Conservation (phyloP, 2,329 filamentous ascomycete genomes). For the Erysiphe pisi region DNA sequence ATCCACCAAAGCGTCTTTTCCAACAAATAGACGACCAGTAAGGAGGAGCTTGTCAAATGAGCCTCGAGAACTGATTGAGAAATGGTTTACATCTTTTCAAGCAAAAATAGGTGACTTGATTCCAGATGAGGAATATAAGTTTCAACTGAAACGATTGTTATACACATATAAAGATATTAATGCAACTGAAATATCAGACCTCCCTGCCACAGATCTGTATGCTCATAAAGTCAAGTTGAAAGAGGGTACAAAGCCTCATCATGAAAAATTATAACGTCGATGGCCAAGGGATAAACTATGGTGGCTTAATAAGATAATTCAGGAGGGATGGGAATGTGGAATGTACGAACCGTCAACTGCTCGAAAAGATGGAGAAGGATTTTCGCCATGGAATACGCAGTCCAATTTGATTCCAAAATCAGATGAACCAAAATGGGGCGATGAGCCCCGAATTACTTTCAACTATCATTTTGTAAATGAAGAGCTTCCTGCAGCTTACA, state of each 20-base stretch:
- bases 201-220: background rate
- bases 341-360: conserved; percentile 1
- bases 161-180: background rate
- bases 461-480: no score
- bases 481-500: background rate
- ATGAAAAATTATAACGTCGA: background rate
- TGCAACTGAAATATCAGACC: background rate
- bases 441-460: background rate
- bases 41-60: conserved; percentile 3
- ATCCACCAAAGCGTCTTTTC: no score
- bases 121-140: background rate
- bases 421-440: background rate
- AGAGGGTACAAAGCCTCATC: background rate
- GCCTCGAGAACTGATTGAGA: background rate
- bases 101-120: background rate
- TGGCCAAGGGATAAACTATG: conserved; percentile 15
- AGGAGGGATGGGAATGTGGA: background rate
- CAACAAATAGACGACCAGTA: background rate
- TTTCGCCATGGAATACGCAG: background rate
- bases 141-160: background rate
- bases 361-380: background rate
- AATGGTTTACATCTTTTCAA: background rate
- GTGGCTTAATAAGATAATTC: background rate
- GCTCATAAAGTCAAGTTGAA: background rate
- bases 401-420: background rate